These are phyloP conservation scores for Metschnikowia amazonensis DNA, from an alignment of 805 yeast genomes.

Conservation along the genomic window DNA sequence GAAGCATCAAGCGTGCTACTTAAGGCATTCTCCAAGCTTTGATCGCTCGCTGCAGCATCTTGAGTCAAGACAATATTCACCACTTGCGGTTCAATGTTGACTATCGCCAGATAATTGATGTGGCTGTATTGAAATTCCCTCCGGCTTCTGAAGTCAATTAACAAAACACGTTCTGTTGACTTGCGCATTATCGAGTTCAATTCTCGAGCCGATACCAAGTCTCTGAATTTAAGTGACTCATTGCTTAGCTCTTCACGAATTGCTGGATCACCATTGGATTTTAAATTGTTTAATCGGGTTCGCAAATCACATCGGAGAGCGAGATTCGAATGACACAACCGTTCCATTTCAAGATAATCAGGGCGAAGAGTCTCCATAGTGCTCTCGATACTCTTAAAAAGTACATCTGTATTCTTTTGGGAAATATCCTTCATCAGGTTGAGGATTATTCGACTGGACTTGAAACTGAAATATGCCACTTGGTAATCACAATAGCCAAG, in stretches of 20 bases:
- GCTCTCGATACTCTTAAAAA: conserved; percentile 2
- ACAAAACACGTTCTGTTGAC: conserved; percentile 31
- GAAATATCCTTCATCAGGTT: neutral
- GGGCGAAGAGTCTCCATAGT: conserved; percentile 6
- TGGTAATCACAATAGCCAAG: conserved; percentile 38
- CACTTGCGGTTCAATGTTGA: conserved; percentile 68
- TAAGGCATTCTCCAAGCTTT: conserved; percentile 63
- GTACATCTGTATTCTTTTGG: neutral
- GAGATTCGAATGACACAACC: neutral
- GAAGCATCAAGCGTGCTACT: conserved; percentile 51
- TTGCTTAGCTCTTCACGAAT: neutral
- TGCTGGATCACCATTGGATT: neutral
- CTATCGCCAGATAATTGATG: conserved; percentile 52
- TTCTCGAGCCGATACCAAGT: conserved; percentile 12
- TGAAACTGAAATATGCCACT: conserved; percentile 29
- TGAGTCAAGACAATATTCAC: conserved; percentile 18
- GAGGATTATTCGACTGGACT: conserved; percentile 2
- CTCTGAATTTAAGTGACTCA: conserved; percentile 1
- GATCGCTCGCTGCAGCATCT: conserved; percentile 45
- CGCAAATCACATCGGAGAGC: conserved; percentile 2
- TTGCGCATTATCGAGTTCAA: conserved; percentile 11
- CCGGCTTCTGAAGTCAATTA: conserved; percentile 69
- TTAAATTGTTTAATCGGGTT: conserved; percentile 4
- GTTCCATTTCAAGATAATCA: neutral
- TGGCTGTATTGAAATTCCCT: conserved; percentile 60